A percentile compares a stretch with the other conserved stretches of the same genome.
Conservation (phyloP, 345 rosid genomes). For the Aquilaria sinensis region DNA sequence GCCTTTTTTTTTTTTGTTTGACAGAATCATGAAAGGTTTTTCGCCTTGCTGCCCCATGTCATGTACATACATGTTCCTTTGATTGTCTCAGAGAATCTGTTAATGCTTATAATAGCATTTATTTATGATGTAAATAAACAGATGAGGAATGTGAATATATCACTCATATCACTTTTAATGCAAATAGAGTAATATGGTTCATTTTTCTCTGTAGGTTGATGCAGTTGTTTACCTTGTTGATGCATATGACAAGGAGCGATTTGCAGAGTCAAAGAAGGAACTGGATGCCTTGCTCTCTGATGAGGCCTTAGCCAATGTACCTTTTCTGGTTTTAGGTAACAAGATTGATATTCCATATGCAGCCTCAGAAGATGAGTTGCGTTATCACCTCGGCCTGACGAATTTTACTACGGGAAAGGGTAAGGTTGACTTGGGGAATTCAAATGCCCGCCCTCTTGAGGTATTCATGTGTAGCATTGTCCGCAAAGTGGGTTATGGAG, state of each 20-base stretch:
- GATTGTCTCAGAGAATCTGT: too few relatives aligned
- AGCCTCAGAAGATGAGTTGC: constrained; percentile 65
- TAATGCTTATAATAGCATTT: too few relatives aligned
- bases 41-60: too few relatives aligned
- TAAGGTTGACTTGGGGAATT: constrained; percentile 40
- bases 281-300: constrained; percentile 61
- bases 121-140: too few relatives aligned
- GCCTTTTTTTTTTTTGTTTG: too few relatives aligned
- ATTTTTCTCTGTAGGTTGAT: constrained; percentile 39
- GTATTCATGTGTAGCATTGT: constrained; percentile 78
- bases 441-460: constrained; percentile 58
- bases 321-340: constrained; percentile 63
- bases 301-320: constrained; percentile 52
- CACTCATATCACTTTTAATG: neutral
- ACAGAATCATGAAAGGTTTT: too few relatives aligned
- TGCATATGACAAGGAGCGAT: constrained; percentile 64
- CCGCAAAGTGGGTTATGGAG: constrained; percentile 75
- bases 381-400: constrained; percentile 57
- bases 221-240: constrained; percentile 73
- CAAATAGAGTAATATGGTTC: constrained; percentile 1
- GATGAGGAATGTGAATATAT: too few relatives aligned
- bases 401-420: constrained; percentile 77
- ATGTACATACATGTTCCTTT: too few relatives aligned
- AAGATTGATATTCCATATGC: constrained; percentile 69
- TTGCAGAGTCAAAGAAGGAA: constrained; percentile 53